A percentile compares a stretch with the other conserved stretches of the same genome.
Conservation (phyloP, 108 stramenopile genomes). For the Mediolabrus comicus region DNA sequence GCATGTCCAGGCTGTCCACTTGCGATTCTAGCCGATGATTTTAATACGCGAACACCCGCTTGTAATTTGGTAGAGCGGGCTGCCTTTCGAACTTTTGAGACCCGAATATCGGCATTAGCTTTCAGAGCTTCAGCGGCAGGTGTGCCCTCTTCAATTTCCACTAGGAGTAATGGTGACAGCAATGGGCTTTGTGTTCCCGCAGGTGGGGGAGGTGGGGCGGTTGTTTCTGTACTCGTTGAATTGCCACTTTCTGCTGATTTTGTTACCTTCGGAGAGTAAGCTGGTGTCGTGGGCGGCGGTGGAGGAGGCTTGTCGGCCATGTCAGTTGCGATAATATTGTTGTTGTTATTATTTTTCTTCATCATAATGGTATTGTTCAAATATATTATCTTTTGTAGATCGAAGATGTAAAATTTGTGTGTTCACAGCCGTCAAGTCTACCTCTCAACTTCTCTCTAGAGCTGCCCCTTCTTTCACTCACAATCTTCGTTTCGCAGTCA, state of each 20-base stretch:
- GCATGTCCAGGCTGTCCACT: slow-evolving; percentile 41
- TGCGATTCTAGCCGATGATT: slow-evolving; percentile 45
- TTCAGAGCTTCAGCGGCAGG: slow-evolving; percentile 79
- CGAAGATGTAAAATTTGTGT: too few species aligned
- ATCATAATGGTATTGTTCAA: too few species aligned
- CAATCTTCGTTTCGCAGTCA: too few species aligned
- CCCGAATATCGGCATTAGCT: slow-evolving; percentile 71
- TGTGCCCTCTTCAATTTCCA: slow-evolving; percentile 71
- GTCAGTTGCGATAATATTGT: not conserved
- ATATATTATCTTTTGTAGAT: too few species aligned
- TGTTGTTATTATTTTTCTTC: not conserved
- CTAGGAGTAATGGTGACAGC: slow-evolving; percentile 14
- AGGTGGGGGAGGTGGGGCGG: slow-evolving; percentile 3
- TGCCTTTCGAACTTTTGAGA: slow-evolving; percentile 64
- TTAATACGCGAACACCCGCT: slow-evolving; percentile 63
- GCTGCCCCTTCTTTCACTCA: too few species aligned
- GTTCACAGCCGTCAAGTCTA: too few species aligned
- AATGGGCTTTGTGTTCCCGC: not conserved
- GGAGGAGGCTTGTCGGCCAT: slow-evolving; percentile 9
- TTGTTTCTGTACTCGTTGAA: not conserved
- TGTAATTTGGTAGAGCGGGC: slow-evolving; percentile 67
- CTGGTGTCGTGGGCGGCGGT: slow-evolving; percentile 1
- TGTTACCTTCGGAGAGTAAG: not conserved
- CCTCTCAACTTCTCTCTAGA: too few species aligned
- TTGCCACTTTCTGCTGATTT: not conserved